phyloP scores from a whole-genome alignment of 1,139 yeast genomes.

The Blastobotrys proliferans region DNA sequence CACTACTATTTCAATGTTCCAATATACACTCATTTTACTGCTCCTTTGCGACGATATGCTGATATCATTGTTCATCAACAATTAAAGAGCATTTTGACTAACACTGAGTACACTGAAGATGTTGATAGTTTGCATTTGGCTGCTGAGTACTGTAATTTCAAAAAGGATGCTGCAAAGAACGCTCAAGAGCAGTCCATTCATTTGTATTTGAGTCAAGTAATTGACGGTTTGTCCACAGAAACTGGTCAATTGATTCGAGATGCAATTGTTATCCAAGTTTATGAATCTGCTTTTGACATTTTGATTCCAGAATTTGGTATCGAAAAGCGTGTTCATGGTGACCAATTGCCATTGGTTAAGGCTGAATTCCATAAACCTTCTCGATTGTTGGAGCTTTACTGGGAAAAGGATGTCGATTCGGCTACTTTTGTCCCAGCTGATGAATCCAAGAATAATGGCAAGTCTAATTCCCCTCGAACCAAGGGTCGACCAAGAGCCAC shows the following conservation, averaged over 20 bases:
- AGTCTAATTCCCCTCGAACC: no score
- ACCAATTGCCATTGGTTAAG: conserved; percentile 85
- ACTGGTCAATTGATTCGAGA: conserved; percentile 80
- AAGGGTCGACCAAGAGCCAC: conserved; percentile 67
- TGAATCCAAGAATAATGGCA: conserved; percentile 19
- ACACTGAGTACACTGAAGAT: conserved; percentile 47
- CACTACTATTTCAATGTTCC: conserved; percentile 84
- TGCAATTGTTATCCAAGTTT: conserved; percentile 88
- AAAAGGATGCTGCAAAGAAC: conserved; percentile 86
- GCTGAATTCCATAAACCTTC: conserved; percentile 81
- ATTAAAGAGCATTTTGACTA: conserved; percentile 59
- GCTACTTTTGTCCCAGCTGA: conserved; percentile 90
- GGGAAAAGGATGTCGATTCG: conserved; percentile 90
- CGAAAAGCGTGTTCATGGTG: conserved; percentile 97
- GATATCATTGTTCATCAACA: conserved; percentile 93
- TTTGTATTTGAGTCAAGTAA: conserved; percentile 74
- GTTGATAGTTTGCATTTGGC: conserved; percentile 71
- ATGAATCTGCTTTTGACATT: conserved; percentile 94
- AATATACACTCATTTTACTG: conserved; percentile 86
- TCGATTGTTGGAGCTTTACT: conserved; percentile 72
- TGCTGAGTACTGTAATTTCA: conserved; percentile 91
- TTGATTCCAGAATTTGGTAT: conserved; percentile 92
- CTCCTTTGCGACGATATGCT: conserved; percentile 88
- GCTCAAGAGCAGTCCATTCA: conserved; percentile 97
- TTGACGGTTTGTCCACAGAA: conserved; percentile 68